Conservation (phyloP, 2,329 filamentous ascomycete species). For the Venturiaceae sp. region DNA sequence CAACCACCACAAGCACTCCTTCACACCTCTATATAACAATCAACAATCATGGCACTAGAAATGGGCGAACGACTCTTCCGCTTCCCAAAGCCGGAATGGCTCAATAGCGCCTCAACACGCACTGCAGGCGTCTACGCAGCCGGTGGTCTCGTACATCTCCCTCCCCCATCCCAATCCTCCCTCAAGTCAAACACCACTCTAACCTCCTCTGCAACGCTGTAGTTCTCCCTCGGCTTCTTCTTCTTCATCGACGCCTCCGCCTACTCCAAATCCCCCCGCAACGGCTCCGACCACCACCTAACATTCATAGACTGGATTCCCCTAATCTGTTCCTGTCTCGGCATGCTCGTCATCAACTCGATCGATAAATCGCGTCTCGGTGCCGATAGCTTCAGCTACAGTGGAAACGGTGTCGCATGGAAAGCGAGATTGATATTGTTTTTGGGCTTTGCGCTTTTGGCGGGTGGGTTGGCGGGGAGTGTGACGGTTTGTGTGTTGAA, state of each 20-base stretch:
- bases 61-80: constrained; percentile 48
- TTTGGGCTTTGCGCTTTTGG: constrained; percentile 59
- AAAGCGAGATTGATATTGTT: constrained; percentile 60
- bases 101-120: constrained; percentile 54
- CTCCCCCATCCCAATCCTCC: constrained; percentile 6
- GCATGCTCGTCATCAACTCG: constrained; percentile 64
- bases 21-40: neutral
- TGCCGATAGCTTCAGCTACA: constrained; percentile 56
- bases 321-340: constrained; percentile 57
- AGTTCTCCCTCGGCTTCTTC: constrained; percentile 64
- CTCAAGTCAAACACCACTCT: neutral
- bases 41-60: neutral
- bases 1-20: neutral
- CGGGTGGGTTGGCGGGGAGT: constrained; percentile 56
- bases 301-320: constrained; percentile 67
- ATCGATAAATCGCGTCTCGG: constrained; percentile 59
- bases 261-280: constrained; percentile 52
- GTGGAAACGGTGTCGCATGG: constrained; percentile 58
- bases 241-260: constrained; percentile 57
- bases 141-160: constrained; percentile 49
- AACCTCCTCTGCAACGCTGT: neutral
- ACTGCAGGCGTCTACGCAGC: constrained; percentile 57
- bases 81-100: constrained; percentile 56
- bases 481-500: constrained; percentile 60
- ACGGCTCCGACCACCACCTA: constrained; percentile 53